Base-by-base conservation (phyloP, 2,329 filamentous ascomycete genomes). In the Pestalotiopsis sp. region DNA sequence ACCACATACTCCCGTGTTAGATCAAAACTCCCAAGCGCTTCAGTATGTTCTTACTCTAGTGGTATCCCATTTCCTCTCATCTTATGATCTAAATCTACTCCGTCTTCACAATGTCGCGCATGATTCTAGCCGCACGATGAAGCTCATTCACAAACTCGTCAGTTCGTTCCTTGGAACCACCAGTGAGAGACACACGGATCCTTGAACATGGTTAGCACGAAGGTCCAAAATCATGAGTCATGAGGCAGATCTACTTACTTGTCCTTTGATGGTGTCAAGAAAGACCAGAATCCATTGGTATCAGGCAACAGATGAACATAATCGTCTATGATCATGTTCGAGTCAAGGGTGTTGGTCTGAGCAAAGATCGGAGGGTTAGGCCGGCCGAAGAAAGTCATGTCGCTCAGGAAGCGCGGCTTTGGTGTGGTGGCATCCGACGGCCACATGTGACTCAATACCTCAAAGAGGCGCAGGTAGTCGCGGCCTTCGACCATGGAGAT, bases 221-320 rank as follows among this genome's bases (percentile, higher is more conserved):
- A 45, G 27, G 1, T 36, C 9, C 31, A 7, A 31, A 31, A 13
- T 17, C 20, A 9, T 5, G 27, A n/a, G 11, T 31, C 25, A 12
- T 9, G 6, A 49, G 13, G 23, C 25, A 6, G 4, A 27, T 36
- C 2, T 20, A 67, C 67, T 68, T 49, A 68, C 67, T 60, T 49
- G 45, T 68, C 31, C 63, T 68, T 65, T 17, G 60, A 52, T 36
- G 67, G 67, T 23, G 14, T 36, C 11, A 68, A 52, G 27, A 68
- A 60, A 23, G 67, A 61, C 67, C 67, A 68, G 63, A 68, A 68
- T 3, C 62, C 63, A 20, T 68, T 55, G 5, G 67, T 38, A 62
- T 68, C 63, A 1, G 20, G 36, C 13, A 67, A 11, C 45, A 67
- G 31, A 36, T 67, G 59, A 13, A 67, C 66, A 27, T 55, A 64